Percentiles rank a stretch among this genome's conserved stretches.
Conservation (phyloP, 2,329 filamentous ascomycete species). For the Blumeria hordei region DNA sequence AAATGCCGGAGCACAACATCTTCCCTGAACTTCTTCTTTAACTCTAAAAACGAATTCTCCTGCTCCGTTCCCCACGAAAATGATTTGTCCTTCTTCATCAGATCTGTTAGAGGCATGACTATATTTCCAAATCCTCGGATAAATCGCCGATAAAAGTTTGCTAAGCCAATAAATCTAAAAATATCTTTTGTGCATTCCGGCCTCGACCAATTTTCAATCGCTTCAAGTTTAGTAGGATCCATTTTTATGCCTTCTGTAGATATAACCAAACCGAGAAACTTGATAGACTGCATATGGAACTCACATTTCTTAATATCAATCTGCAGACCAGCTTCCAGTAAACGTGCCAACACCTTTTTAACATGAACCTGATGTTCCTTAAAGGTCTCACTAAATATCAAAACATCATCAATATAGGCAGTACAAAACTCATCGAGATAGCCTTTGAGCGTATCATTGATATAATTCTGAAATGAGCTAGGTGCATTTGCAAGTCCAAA, state of each 20-base stretch:
- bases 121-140: not conserved
- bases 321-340: not conserved
- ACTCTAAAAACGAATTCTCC: not conserved
- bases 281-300: not conserved
- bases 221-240: not conserved
- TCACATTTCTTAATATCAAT: not conserved
- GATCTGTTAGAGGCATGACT: not conserved
- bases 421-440: not conserved
- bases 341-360: not conserved
- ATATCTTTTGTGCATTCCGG: not conserved
- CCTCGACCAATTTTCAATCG: not conserved
- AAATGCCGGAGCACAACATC: not conserved
- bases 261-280: not conserved
- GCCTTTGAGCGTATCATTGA: not conserved
- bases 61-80: not conserved
- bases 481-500: not conserved
- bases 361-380: not conserved
- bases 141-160: not conserved
- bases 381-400: conserved; percentile 1
- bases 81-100: not conserved
- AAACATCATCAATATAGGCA: not conserved
- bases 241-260: not conserved
- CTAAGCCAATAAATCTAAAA: not conserved
- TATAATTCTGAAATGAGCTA: not conserved
- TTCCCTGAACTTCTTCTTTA: not conserved